Percentiles rank a stretch among this genome's conserved stretches.
Evolutionary conservation across 164 flowering plant genomes (phyloP).

Genomic region (Tinospora cordifolia): DNA sequence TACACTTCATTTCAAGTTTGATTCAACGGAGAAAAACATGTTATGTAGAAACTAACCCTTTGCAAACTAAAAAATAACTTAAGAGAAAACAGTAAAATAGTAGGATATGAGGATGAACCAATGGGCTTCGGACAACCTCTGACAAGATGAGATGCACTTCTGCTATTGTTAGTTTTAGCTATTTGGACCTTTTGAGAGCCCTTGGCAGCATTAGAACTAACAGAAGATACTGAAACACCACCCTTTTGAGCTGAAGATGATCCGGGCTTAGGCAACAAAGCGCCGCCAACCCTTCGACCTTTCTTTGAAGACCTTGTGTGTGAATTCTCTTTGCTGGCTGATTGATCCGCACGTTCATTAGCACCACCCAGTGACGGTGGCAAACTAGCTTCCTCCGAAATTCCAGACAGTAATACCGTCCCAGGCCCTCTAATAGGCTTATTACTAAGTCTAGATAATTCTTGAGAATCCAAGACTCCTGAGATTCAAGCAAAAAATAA

Average conservation of each 20-base stretch:
- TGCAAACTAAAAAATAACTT: background rate
- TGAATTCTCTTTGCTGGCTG: background rate
- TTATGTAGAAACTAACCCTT: background rate
- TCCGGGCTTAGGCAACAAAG: slow-evolving; percentile 14
- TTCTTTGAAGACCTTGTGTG: slow-evolving; percentile 18
- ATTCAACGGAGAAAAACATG: background rate
- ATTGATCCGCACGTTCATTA: background rate
- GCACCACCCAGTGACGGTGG: slow-evolving; percentile 6
- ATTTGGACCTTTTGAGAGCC: slow-evolving; percentile 32
- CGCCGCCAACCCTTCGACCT: slow-evolving; percentile 13
- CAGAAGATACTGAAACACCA: slow-evolving; percentile 21
- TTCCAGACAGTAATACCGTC: slow-evolving; percentile 25
- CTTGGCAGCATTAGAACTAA: slow-evolving; percentile 30
- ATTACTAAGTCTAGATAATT: slow-evolving; percentile 58
- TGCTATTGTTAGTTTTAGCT: slow-evolving; percentile 21
- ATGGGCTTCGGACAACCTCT: slow-evolving; percentile 41
- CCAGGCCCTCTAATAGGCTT: slow-evolving; percentile 24
- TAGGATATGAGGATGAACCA: slow-evolving; percentile 75
- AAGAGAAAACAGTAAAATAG: background rate
- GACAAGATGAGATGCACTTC: slow-evolving; percentile 33
- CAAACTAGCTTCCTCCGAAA: slow-evolving; percentile 34
- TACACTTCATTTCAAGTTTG: background rate
- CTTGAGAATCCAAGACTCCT: slow-evolving; percentile 76
- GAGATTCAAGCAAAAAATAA: slow-evolving; percentile 6
- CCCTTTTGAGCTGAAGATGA: slow-evolving; percentile 22